Conservation (phyloP, 768 basidiomycete genomes). For the Cystofilobasidium bisporidii region DNA sequence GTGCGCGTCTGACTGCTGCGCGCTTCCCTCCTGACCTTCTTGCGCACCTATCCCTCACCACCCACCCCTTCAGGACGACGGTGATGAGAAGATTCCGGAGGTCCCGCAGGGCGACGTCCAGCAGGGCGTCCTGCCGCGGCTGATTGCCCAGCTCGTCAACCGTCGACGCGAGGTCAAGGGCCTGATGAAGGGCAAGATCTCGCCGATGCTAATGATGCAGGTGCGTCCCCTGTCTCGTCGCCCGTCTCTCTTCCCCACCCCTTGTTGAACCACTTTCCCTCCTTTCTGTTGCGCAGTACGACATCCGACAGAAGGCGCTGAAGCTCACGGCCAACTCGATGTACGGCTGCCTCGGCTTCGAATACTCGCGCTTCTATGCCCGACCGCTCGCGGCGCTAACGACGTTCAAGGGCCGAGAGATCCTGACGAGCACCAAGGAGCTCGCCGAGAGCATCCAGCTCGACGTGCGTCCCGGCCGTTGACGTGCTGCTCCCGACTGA, state of each 20-base stretch:
- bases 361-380: slow-evolving; percentile 92
- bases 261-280: background rate
- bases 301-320: slow-evolving; percentile 92
- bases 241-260: background rate
- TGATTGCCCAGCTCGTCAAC: slow-evolving; percentile 91
- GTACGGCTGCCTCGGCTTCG: slow-evolving; percentile 99
- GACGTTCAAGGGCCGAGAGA: slow-evolving; percentile 95
- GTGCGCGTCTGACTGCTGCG: background rate
- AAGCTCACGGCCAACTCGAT: slow-evolving; percentile 99
- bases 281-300: slow-evolving; percentile 54
- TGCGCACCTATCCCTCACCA: slow-evolving; percentile 16
- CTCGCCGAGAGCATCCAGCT: slow-evolving; percentile 80
- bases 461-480: slow-evolving; percentile 55
- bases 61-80: slow-evolving; percentile 44
- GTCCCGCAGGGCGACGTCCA: slow-evolving; percentile 60
- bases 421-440: slow-evolving; percentile 83
- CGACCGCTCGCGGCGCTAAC: slow-evolving; percentile 93
- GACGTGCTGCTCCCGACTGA: background rate
- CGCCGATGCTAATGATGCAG: slow-evolving; percentile 70
- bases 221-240: slow-evolving; percentile 43
- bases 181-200: slow-evolving; percentile 79
- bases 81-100: slow-evolving; percentile 81
- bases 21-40: background rate
- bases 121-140: slow-evolving; percentile 87
- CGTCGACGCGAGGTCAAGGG: slow-evolving; percentile 83